phyloP scores from a whole-genome alignment of 108 stramenopile genomes.

The Skeletonema grethae region DNA sequence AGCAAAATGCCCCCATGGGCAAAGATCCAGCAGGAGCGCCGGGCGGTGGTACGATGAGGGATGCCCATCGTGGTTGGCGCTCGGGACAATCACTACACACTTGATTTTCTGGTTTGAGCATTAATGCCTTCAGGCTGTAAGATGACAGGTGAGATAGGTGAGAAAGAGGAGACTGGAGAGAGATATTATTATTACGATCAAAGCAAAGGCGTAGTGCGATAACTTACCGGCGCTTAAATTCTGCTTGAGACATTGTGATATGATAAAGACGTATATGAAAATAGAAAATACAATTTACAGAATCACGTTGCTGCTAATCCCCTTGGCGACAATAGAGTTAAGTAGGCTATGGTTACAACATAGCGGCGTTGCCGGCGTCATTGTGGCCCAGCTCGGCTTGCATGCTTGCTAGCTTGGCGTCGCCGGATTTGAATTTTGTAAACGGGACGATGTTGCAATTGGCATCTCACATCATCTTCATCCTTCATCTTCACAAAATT shows the following conservation, averaged over 20 bases:
- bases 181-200: background rate
- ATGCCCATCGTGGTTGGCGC: slow-evolving; percentile 96
- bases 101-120: slow-evolving; percentile 87
- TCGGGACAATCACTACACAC: slow-evolving; percentile 94
- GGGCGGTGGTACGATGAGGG: slow-evolving; percentile 85
- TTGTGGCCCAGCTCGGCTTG: too few species aligned
- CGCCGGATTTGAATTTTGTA: too few species aligned
- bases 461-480: background rate
- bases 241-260: slow-evolving; percentile 50
- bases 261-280: background rate
- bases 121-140: slow-evolving; percentile 75
- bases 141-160: background rate
- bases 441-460: too few species aligned
- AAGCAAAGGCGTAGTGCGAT: background rate
- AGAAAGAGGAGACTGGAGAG: background rate
- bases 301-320: background rate
- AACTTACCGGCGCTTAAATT: slow-evolving; percentile 41
- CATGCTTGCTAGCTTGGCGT: too few species aligned
- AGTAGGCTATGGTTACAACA: too few species aligned
- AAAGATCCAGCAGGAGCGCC: slow-evolving; percentile 74
- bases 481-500: too few species aligned
- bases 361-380: too few species aligned
- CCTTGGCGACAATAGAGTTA: too few species aligned
- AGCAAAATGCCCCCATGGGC: slow-evolving; percentile 95
- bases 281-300: background rate